Percentiles rank a stretch among this genome's conserved stretches.
Evolutionary conservation across 148 eudicot species (phyloP).

Genomic region (Persicaria tinctoria): DNA sequence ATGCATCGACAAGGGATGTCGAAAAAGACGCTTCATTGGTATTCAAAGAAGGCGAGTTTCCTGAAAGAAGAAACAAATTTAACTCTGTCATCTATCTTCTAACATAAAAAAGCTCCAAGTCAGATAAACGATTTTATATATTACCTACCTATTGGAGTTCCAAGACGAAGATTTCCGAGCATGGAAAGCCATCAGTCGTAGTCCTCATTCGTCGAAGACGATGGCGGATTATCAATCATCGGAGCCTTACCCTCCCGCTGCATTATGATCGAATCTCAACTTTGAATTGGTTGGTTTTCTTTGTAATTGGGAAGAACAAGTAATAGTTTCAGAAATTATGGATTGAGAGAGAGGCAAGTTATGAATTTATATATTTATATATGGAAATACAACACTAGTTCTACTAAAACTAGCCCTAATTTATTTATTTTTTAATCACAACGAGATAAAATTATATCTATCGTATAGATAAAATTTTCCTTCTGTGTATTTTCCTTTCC

Average conservation of each 20-base stretch:
- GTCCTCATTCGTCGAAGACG: background rate
- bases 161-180: background rate
- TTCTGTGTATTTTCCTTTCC: background rate
- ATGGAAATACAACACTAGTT: no score
- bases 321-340: background rate
- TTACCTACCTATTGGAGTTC: background rate
- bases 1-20: background rate
- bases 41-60: background rate
- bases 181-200: background rate
- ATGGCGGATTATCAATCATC: no score
- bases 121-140: no score
- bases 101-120: no score
- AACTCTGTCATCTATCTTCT: background rate
- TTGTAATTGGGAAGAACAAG: background rate
- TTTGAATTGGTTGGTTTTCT: background rate
- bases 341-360: no score
- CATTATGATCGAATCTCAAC: background rate
- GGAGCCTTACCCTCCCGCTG: background rate
- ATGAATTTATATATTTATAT: no score
- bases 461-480: background rate
- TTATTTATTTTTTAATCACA: no score
- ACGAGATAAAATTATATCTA: background rate
- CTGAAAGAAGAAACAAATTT: background rate
- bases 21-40: background rate
- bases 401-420: background rate